Conservation (phyloP, 139 green algal species). For the Chlorella sp. region DNA sequence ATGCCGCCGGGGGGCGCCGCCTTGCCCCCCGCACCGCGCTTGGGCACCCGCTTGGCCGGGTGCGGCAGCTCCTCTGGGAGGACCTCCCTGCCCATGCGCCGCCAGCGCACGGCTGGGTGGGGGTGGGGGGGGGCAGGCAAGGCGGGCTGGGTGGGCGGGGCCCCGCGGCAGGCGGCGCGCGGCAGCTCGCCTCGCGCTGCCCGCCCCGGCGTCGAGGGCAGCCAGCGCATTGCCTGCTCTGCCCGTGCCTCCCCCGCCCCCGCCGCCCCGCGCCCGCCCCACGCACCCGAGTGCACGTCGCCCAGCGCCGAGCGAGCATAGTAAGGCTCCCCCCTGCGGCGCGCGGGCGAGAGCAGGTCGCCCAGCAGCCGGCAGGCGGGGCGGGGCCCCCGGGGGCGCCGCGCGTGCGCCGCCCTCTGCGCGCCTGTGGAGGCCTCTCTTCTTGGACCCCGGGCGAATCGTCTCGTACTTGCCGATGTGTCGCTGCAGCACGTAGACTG, state of each 20-base stretch:
- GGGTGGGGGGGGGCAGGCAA: no score
- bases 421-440: slow-evolving; percentile 61
- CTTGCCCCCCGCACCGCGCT: slow-evolving; percentile 38
- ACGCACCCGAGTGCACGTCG: slow-evolving; percentile 84
- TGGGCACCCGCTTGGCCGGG: slow-evolving; percentile 68
- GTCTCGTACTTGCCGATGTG: slow-evolving; percentile 84
- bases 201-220: no score
- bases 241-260: no score
- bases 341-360: background rate
- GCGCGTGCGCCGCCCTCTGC: background rate
- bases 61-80: slow-evolving; percentile 49
- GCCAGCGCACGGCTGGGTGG: slow-evolving; percentile 64
- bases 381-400: no score
- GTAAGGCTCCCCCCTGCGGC: slow-evolving; percentile 65
- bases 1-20: background rate
- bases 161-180: no score
- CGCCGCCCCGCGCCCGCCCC: no score
- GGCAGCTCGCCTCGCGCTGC: no score
- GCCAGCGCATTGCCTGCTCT: no score
- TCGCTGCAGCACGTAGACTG: slow-evolving; percentile 80
- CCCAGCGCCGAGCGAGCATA: slow-evolving; percentile 57
- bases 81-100: slow-evolving; percentile 64
- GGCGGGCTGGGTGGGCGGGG: no score
- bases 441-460: slow-evolving; percentile 36
- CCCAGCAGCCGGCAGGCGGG: no score